phyloP scores from a whole-genome alignment of 1,284 basidiomycete genomes.

The Sphaerobolus stellatus region DNA sequence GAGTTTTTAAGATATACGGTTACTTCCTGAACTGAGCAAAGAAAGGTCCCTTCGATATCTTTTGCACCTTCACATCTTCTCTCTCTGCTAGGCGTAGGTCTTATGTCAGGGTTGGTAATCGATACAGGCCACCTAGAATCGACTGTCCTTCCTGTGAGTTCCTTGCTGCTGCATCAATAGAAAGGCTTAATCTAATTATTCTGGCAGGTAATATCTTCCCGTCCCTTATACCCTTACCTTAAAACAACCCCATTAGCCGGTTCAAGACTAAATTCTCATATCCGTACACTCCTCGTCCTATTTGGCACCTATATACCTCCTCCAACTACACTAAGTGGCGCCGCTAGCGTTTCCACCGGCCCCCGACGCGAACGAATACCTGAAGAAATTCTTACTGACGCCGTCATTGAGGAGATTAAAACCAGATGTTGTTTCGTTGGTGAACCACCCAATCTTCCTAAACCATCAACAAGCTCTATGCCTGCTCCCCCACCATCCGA shows the following conservation, averaged over 20 bases:
- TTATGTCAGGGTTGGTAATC: constrained; percentile 89
- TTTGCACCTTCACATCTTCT: constrained; percentile 88
- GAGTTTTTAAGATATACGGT: constrained; percentile 16
- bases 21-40: constrained; percentile 7
- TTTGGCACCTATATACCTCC: constrained; percentile 83
- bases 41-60: constrained; percentile 85
- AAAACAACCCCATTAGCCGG: constrained; percentile 84
- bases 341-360: constrained; percentile 59
- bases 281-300: constrained; percentile 74
- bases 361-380: constrained; percentile 67
- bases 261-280: constrained; percentile 66
- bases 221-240: constrained; percentile 81
- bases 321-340: constrained; percentile 62
- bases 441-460: constrained; percentile 44
- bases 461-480: constrained; percentile 43
- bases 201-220: constrained; percentile 78
- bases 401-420: constrained; percentile 81
- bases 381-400: constrained; percentile 69
- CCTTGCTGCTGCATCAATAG: background rate
- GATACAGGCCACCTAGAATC: constrained; percentile 92
- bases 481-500: constrained; percentile 32
- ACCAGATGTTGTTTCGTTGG: constrained; percentile 80
- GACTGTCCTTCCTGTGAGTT: constrained; percentile 78
- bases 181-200: constrained; percentile 7
- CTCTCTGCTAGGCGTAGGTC: constrained; percentile 79